These are phyloP conservation scores for Neurospora hispaniola DNA, from an alignment of 495 filamentous ascomycete species.

Conservation along the genomic window DNA sequence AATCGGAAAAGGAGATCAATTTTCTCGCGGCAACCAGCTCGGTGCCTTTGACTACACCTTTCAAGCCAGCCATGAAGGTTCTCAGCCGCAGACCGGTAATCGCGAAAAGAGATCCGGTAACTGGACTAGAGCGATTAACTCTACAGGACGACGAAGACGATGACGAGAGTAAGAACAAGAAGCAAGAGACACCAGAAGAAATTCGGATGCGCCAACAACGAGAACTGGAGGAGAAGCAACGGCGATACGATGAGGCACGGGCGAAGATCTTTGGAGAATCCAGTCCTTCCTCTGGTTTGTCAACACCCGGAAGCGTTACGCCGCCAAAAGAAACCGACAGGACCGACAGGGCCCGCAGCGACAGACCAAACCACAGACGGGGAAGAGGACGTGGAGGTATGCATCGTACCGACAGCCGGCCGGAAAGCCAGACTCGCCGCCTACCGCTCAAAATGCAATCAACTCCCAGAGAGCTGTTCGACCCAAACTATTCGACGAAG, in stretches of 20 bases:
- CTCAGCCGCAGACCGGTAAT: slow-evolving; percentile 69
- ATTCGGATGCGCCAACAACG: slow-evolving; percentile 58
- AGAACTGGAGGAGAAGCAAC: slow-evolving; percentile 79
- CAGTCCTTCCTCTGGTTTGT: slow-evolving; percentile 37
- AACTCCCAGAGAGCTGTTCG: slow-evolving; percentile 48
- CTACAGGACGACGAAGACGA: slow-evolving; percentile 55
- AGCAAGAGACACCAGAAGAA: slow-evolving; percentile 59
- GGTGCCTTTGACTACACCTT: slow-evolving; percentile 65
- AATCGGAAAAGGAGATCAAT: slow-evolving; percentile 50
- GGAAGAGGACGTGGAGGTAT: not conserved
- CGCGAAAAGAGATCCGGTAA: slow-evolving; percentile 35
- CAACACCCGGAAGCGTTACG: slow-evolving; percentile 45
- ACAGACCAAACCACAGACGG: slow-evolving; percentile 7
- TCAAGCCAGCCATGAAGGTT: slow-evolving; percentile 73
- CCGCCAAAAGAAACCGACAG: slow-evolving; percentile 42
- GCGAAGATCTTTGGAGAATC: slow-evolving; percentile 73
- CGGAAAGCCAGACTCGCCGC: slow-evolving; percentile 11
- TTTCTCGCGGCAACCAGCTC: slow-evolving; percentile 55
- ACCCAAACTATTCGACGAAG: slow-evolving; percentile 58
- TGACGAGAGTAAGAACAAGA: slow-evolving; percentile 45
- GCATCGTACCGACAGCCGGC: slow-evolving; percentile 11
- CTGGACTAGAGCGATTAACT: slow-evolving; percentile 44
- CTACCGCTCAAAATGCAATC: slow-evolving; percentile 13
- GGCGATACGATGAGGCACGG: slow-evolving; percentile 74
- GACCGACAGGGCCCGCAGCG: slow-evolving; percentile 18